Base-by-base conservation (phyloP, 495 filamentous ascomycete genomes). In the Cenococcum geophilum region DNA sequence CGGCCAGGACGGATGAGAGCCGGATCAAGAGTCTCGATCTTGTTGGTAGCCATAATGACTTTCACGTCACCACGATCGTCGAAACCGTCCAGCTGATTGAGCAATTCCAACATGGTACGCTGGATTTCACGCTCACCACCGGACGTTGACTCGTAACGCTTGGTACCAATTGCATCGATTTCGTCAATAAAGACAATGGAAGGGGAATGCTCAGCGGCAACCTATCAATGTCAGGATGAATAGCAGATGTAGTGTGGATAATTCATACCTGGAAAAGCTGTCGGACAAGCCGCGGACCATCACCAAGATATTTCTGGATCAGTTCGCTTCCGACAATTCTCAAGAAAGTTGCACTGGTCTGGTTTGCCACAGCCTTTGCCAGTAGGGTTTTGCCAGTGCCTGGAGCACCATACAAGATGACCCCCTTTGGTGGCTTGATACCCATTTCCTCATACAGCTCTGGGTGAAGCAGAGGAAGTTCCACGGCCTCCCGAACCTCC, bases 391-490 rank as follows among this genome's bases (percentile, higher is more conserved):
- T 99, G 71, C 93, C 93, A 18, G 93, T 99, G 74, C 93, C 93
- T 0, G 93, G 93, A 4, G 89, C 91, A 76, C 93, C 93, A 76
- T 99, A 99, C 36, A 99, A 88, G 69, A 99, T 99, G 61, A 99
- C 93, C 80, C 93, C 93, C 81, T 99, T 99, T 36, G 93, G 93
- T 25, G 93, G 92, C 75, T 97, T 99, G 81, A 99, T 97, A 71
- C 93, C 93, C 93, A 99, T 99, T 77, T 99, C 93, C 75, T 99
- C 93, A 74, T 99, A 99, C 14, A 99, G 79, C 76, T 99, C 93
- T 0, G 93, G 93, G 71, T 99, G 93, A 62, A 99, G 83, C 53
- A 99, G 80, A 9, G 93, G 93, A 59, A 99, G 77, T 76, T 99
- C 93, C 59, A 99, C 93, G 11, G 93, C 91, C 75, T 99, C 93